phyloP scores from a whole-genome alignment of 495 filamentous ascomycete species.

The Penicillium fimorum region DNA sequence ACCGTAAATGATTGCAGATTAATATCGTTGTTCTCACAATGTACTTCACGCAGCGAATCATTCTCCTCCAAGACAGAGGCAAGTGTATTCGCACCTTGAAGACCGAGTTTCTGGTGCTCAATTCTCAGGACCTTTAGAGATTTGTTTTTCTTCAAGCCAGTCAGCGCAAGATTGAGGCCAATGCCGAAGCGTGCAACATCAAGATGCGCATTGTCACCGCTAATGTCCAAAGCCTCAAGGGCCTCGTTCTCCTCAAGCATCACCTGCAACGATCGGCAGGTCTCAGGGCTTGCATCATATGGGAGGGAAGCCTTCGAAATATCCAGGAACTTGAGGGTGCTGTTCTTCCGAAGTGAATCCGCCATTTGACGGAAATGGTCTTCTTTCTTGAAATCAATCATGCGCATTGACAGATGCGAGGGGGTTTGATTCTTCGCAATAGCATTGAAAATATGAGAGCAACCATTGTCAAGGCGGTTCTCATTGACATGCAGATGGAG shows the following conservation, averaged over 20 bases:
- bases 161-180: conserved; percentile 74
- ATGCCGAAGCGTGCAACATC: conserved; percentile 83
- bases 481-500: conserved; percentile 77
- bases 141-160: conserved; percentile 72
- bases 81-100: conserved; percentile 72
- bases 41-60: conserved; percentile 59
- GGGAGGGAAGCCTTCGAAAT: conserved; percentile 86
- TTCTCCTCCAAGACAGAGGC: conserved; percentile 76
- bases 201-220: conserved; percentile 83
- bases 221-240: conserved; percentile 77
- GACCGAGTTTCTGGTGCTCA: conserved; percentile 61
- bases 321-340: conserved; percentile 73
- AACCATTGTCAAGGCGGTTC: conserved; percentile 75
- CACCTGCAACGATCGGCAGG: conserved; percentile 66
- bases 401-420: conserved; percentile 71
- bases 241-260: conserved; percentile 79
- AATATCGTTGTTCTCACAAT: conserved; percentile 79
- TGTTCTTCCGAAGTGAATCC: conserved; percentile 68
- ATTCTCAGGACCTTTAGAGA: conserved; percentile 74
- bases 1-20: conserved; percentile 75
- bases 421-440: conserved; percentile 66
- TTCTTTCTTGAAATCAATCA: conserved; percentile 83
- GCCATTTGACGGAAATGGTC: conserved; percentile 71
- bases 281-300: conserved; percentile 70
- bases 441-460: conserved; percentile 65